Base-by-base conservation (phyloP, 306 rosid genomes). In the Arachis hypogaea region DNA sequence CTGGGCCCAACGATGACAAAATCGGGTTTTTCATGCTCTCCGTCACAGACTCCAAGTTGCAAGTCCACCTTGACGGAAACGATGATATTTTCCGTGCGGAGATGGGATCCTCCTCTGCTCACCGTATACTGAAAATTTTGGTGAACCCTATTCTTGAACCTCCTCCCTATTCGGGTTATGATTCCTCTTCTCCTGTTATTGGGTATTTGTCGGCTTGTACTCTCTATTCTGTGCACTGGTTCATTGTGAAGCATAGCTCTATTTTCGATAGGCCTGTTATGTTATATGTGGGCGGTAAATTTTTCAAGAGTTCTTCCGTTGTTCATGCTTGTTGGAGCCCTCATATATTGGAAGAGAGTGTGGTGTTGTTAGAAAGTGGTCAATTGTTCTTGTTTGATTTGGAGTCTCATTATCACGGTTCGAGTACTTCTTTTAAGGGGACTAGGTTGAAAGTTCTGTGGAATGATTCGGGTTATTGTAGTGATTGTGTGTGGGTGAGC, bases 321-420 rank as follows among this genome's bases (percentile, higher is more conserved):
- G 86, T 76, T 5, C 84, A 86, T 76, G 82, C 87, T 60, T 89
- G 91, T 77, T 88, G 97, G 95, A 88, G 86, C 80, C 87, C 92
- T 6, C 87, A 89, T 77, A 22, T 77, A 2, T 38, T 10, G 16
- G 91, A 88, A 70, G 89, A 88, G 82, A 81, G 88, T 12, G 12
- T 87, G 29, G 80, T 87, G 72, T 78, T 89, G 74, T 63, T 87
- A 7, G 91, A 87, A 11, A 86, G 18, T 69, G 97, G 97, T 33
- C 68, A 46, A 1, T 65, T 91, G 63, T 85, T 85, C 71, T 71
- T 91, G 86, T 91, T 88, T 78, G 92, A 89, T 80, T 66, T 91
- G 80, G 77, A 82, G 40, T 72, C 87, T 81, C 44, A 33, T 33
- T 33, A 33, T 33, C 38, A 5, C 8, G 18, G 46, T 62, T 44